Conservation (phyloP, 331 rosid genomes). For the Pyracantha coccinea region DNA sequence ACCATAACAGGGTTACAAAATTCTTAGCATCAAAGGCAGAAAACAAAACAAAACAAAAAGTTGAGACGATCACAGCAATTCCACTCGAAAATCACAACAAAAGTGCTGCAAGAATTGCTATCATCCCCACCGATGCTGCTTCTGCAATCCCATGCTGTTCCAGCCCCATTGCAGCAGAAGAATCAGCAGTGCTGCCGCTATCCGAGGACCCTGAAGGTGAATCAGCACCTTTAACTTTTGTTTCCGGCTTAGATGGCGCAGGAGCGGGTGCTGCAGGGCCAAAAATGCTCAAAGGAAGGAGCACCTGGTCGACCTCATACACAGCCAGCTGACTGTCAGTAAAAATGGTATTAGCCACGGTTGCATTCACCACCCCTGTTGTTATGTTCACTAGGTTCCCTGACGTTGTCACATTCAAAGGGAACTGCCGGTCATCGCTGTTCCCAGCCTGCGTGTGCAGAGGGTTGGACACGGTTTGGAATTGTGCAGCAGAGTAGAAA, state of each 20-base stretch:
- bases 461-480: slow-evolving; percentile 80
- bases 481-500: slow-evolving; percentile 55
- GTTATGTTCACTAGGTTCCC: slow-evolving; percentile 82
- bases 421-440: slow-evolving; percentile 57
- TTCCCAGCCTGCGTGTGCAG: slow-evolving; percentile 83
- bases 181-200: not conserved
- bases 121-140: not conserved
- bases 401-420: slow-evolving; percentile 77
- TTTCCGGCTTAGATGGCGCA: slow-evolving; percentile 64
- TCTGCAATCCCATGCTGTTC: not conserved
- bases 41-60: not conserved
- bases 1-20: not conserved
- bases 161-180: slow-evolving; percentile 6
- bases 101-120: slow-evolving; percentile 1
- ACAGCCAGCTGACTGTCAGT: slow-evolving; percentile 63
- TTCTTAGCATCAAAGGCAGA: not conserved
- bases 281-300: slow-evolving; percentile 64
- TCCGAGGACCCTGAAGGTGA: slow-evolving; percentile 32
- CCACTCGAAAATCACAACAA: slow-evolving; percentile 2
- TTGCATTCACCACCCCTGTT: slow-evolving; percentile 65
- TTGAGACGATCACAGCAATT: not conserved
- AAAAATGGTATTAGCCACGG: slow-evolving; percentile 59
- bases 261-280: slow-evolving; percentile 53
- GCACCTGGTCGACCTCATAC: slow-evolving; percentile 75
- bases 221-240: slow-evolving; percentile 43